Conservation (phyloP, 306 rosid genomes). For the Rosa chinensis region DNA sequence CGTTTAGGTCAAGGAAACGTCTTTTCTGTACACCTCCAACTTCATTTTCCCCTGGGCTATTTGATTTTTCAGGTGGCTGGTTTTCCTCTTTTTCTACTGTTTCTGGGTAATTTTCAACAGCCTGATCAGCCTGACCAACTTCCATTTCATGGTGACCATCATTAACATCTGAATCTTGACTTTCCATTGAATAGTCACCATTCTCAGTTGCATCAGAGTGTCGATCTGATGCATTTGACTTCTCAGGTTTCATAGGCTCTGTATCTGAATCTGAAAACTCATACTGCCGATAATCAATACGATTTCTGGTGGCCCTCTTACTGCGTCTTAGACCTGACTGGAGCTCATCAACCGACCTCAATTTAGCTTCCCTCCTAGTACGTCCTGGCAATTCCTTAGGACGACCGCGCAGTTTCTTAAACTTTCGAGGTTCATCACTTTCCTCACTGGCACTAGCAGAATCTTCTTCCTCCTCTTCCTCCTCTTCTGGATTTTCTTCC, state of each 20-base stretch:
- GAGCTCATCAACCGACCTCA: slow-evolving; percentile 76
- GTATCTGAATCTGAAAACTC: slow-evolving; percentile 90
- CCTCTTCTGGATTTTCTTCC: slow-evolving; percentile 88
- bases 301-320: slow-evolving; percentile 86
- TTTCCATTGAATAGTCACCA: slow-evolving; percentile 63
- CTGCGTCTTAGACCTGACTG: slow-evolving; percentile 96
- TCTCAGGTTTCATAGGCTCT: slow-evolving; percentile 61
- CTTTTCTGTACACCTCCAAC: slow-evolving; percentile 62
- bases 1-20: slow-evolving; percentile 91
- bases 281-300: slow-evolving; percentile 68
- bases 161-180: slow-evolving; percentile 69
- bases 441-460: slow-evolving; percentile 83
- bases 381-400: slow-evolving; percentile 66
- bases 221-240: slow-evolving; percentile 53
- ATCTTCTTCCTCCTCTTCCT: slow-evolving; percentile 76
- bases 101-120: slow-evolving; percentile 44
- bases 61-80: slow-evolving; percentile 64
- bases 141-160: slow-evolving; percentile 62
- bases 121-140: slow-evolving; percentile 56
- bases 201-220: slow-evolving; percentile 54
- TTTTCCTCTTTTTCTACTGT: slow-evolving; percentile 49
- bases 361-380: slow-evolving; percentile 81
- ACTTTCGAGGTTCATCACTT: slow-evolving; percentile 70
- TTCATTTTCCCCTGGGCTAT: slow-evolving; percentile 72
- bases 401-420: slow-evolving; percentile 66